phyloP scores from a whole-genome alignment of 495 filamentous ascomycete species.

The Pyronema omphalodes region DNA sequence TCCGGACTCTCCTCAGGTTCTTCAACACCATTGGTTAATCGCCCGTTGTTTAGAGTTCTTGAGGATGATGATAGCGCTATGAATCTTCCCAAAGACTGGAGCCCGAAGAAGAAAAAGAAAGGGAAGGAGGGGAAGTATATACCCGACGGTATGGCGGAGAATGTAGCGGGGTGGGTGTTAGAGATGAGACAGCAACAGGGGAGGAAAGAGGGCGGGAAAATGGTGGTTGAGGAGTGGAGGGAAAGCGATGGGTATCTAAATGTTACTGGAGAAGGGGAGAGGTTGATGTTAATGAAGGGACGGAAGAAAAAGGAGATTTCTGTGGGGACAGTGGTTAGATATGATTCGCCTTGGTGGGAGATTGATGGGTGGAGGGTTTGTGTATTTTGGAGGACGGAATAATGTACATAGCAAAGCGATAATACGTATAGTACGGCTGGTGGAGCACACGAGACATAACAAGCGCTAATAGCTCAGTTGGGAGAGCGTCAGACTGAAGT shows the following conservation, averaged over 20 bases:
- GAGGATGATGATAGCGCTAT: background rate
- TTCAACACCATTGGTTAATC: background rate
- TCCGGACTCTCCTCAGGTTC: background rate
- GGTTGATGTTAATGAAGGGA: background rate
- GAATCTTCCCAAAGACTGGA: background rate
- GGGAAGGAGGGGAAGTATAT: background rate
- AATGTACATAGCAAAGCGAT: background rate
- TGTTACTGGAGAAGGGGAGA: background rate
- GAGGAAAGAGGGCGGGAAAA: background rate
- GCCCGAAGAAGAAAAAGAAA: background rate
- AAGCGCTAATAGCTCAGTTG: constrained; percentile 21
- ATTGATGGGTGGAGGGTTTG: background rate
- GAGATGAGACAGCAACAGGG: background rate
- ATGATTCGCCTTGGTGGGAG: constrained; percentile 1
- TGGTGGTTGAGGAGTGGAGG: background rate
- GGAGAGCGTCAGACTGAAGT: constrained; percentile 18
- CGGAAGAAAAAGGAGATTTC: background rate
- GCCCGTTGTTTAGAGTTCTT: background rate
- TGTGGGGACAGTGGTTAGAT: background rate
- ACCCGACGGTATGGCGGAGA: background rate
- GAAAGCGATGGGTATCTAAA: background rate
- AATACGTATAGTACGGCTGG: background rate
- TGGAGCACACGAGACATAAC: background rate
- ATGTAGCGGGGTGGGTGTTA: constrained; percentile 1
- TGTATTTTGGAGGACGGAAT: constrained; percentile 1